Conservation (phyloP, 23 red algal species). For the Agarophyton chilense region DNA sequence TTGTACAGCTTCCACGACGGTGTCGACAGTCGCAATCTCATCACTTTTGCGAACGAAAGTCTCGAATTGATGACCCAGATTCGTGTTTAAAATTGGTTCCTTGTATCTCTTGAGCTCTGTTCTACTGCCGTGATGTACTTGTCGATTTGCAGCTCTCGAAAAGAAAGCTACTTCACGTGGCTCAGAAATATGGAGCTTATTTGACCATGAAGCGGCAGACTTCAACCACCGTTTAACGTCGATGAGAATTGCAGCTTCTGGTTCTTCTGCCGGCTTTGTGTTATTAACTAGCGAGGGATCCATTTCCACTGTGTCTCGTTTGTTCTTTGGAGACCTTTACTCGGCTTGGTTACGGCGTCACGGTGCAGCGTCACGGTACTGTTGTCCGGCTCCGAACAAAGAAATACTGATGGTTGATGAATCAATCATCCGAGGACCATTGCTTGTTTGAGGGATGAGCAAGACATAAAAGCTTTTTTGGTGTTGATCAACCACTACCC, state of each 20-base stretch:
- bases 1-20: constrained; percentile 51
- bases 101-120: constrained; percentile 34
- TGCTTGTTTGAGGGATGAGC: no score
- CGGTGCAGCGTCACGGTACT: no score
- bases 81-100: constrained; percentile 12
- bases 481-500: no score
- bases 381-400: no score
- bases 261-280: not conserved
- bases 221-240: constrained; percentile 4
- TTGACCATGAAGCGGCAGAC: not conserved
- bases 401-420: no score
- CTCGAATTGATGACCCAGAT: constrained; percentile 42
- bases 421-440: no score
- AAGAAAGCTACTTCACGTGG: constrained; percentile 66
- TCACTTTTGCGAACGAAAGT: constrained; percentile 59
- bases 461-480: no score
- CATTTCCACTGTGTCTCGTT: not conserved
- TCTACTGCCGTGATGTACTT: constrained; percentile 39
- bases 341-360: no score
- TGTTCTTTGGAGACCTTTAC: not conserved
- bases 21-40: constrained; percentile 31
- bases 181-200: constrained; percentile 42
- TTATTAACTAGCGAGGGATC: not conserved
- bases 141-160: constrained; percentile 34
- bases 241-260: not conserved